Evolutionary conservation across 306 rosid genomes (phyloP), one percentile per base, ranked within the genome.

Genomic region (Begonia loranthoides): DNA sequence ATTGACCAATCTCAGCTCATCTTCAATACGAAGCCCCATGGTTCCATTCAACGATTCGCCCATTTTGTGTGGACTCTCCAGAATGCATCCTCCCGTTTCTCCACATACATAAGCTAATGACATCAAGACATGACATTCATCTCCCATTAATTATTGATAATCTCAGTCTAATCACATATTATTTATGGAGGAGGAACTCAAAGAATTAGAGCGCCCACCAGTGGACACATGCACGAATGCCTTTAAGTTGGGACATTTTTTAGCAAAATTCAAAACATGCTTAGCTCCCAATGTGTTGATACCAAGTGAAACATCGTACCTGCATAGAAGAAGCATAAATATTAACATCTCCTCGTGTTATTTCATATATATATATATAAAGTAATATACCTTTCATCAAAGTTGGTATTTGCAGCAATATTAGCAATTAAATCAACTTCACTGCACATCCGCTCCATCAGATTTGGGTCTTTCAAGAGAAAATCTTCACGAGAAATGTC

Each of bases 181-280:
- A 15, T 48, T 48, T 5, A 7, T n/a, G n/a, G 13, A 6, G 9
- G 1, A 9, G 6, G 34, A n/a, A n/a, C n/a, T n/a, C n/a, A n/a
- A n/a, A n/a, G n/a, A n/a, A n/a, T n/a, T n/a, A n/a, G n/a, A n/a
- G n/a, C n/a, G n/a, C 72, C 22, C 15, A 81, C 96, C 96, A 39
- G 96, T 87, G 56, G 96, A 87, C n/a, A 80, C 72, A 51, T 87
- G 94, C 50, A 84, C 50, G 13, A 87, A 61, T 33, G 81, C 68
- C 82, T 74, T 52, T 9, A 84, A 54, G 33, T 57, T 74, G 3
- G 34, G 36, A 15, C 94, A 87, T 12, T 66, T 52, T 66, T 84
- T 79, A 12, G 94, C 81, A 46, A 87, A 87, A 69, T 24, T 69
- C 17, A 87, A 40, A 10, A 75, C 73, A 57, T 81, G 48, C 67